Conservation (phyloP, 306 rosid genomes). For the Rosa chinensis region DNA sequence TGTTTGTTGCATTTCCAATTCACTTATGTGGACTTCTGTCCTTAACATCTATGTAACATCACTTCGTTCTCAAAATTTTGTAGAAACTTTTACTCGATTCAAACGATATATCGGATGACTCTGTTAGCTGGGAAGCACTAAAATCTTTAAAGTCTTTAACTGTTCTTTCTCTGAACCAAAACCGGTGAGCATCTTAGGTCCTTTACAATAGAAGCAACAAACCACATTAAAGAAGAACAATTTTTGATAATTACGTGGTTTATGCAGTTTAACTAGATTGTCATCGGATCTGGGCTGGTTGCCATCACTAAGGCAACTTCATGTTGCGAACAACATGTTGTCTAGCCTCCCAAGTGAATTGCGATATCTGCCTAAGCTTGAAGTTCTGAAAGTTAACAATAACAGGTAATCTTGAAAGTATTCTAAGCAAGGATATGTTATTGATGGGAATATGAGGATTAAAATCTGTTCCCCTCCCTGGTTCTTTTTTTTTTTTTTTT, state of each 20-base stretch:
- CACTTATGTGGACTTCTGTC: neutral
- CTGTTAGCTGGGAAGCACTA: conserved; percentile 74
- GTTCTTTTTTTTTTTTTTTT: no score
- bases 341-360: conserved; percentile 69
- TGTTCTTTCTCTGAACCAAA: conserved; percentile 67
- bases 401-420: conserved; percentile 58
- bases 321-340: conserved; percentile 69
- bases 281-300: conserved; percentile 65
- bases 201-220: neutral
- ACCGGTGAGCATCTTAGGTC: conserved; percentile 56
- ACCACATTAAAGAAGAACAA: neutral
- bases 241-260: neutral
- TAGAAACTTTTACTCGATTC: conserved; percentile 64
- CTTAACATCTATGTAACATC: conserved; percentile 14
- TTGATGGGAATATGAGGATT: neutral
- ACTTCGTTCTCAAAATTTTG: conserved; percentile 28
- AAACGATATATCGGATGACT: conserved; percentile 53
- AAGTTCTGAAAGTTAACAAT: conserved; percentile 63
- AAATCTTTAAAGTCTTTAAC: conserved; percentile 52
- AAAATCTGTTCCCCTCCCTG: neutral
- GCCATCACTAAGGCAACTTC: conserved; percentile 62
- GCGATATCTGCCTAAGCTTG: conserved; percentile 56
- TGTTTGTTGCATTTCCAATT: conserved; percentile 20
- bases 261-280: conserved; percentile 62
- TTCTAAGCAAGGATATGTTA: neutral